Evolutionary conservation across 805 yeast species (phyloP).

Genomic region (Candida chauliodis): DNA sequence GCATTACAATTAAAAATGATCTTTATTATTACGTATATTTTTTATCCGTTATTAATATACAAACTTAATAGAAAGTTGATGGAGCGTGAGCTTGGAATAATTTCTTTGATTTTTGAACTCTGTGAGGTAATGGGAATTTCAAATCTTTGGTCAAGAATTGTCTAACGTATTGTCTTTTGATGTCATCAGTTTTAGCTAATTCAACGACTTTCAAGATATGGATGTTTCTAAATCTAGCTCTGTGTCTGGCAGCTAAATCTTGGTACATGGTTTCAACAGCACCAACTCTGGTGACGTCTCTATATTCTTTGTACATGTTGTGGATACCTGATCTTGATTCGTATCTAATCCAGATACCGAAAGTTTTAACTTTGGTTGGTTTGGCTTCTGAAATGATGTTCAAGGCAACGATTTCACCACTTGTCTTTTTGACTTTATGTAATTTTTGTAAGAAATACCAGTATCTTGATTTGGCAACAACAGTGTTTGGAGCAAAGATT

Average conservation of each 20-base stretch:
- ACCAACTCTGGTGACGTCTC: constrained; percentile 98
- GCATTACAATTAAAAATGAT: no score
- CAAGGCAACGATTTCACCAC: constrained; percentile 97
- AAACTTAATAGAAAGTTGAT: constrained; percentile 87
- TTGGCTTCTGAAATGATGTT: constrained; percentile 88
- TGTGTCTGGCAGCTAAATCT: constrained; percentile 99
- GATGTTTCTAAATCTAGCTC: constrained; percentile 99
- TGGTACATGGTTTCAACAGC: constrained; percentile 98
- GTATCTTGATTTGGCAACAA: constrained; percentile 99
- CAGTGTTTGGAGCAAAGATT: constrained; percentile 98
- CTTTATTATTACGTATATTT: constrained; percentile 6
- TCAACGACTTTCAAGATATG: constrained; percentile 99
- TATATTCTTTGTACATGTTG: constrained; percentile 99
- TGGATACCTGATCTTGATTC: constrained; percentile 99
- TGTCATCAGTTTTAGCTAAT: constrained; percentile 95
- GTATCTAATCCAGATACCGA: constrained; percentile 99
- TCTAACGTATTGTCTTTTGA: constrained; percentile 98
- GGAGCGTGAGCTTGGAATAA: constrained; percentile 92
- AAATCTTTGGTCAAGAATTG: constrained; percentile 94
- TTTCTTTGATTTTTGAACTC: constrained; percentile 87
- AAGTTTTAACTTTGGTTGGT: constrained; percentile 99
- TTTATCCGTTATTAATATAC: constrained; percentile 4
- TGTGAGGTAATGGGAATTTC: constrained; percentile 99
- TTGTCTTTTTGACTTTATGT: constrained; percentile 99
- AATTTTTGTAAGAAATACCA: constrained; percentile 99